Percentiles rank a stretch among this genome's conserved stretches.
phyloP scores from a whole-genome alignment of 371 early-diverging fungal genomes.

The Mucor saturninus region DNA sequence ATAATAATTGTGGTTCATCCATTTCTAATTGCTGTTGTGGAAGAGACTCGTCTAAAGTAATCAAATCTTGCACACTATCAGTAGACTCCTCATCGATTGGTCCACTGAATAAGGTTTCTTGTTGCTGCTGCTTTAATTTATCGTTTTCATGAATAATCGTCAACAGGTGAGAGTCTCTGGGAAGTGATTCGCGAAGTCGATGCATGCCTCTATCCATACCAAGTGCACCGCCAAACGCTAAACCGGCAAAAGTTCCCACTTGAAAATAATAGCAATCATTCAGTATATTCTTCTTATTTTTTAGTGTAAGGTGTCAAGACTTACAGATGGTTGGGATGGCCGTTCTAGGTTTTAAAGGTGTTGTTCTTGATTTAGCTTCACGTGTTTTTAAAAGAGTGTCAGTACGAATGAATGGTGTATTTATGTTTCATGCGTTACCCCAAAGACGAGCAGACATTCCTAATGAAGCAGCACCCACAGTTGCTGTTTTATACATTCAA shows the following conservation, averaged over 20 bases:
- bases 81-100: background rate
- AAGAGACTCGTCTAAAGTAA: background rate
- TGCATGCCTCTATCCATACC: slow-evolving; percentile 53
- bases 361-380: slow-evolving; percentile 26
- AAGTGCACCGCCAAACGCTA: slow-evolving; percentile 37
- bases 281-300: background rate
- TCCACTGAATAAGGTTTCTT: slow-evolving; percentile 18
- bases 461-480: slow-evolving; percentile 46
- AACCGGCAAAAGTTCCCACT: slow-evolving; percentile 47
- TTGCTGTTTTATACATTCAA: slow-evolving; percentile 17
- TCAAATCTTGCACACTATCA: background rate
- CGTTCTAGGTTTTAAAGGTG: slow-evolving; percentile 21
- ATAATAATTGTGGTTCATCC: background rate
- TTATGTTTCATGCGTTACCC: slow-evolving; percentile 25
- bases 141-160: slow-evolving; percentile 40
- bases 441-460: slow-evolving; percentile 43
- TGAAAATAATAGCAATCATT: background rate
- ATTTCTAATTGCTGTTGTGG: background rate
- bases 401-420: too few relatives aligned
- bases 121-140: slow-evolving; percentile 16
- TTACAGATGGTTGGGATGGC: slow-evolving; percentile 47
- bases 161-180: slow-evolving; percentile 39
- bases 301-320: background rate
- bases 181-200: slow-evolving; percentile 35
- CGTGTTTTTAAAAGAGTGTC: too few relatives aligned